Base-by-base conservation (phyloP, 2,329 filamentous ascomycete genomes). In the Penicillium brevicompactum region DNA sequence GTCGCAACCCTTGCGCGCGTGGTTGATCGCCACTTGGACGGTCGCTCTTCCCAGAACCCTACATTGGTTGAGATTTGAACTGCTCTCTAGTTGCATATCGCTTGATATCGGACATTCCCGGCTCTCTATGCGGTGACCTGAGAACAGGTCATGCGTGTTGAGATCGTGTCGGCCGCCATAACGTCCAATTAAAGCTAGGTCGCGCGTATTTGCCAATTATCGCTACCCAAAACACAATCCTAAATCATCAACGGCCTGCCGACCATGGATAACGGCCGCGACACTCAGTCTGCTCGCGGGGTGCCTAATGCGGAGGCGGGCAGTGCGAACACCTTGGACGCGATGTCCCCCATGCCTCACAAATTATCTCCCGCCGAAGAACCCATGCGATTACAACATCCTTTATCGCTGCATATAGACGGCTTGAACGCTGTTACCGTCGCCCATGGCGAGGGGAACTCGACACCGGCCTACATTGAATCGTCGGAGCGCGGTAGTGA, bases 21-120 rank as follows among this genome's bases (percentile, higher is more conserved):
- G 49, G 56, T 59, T 57, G 63, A 62, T 64, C 60, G 62, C 58
- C 62, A 60, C 62, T 62, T 45, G 49, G 57, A 61, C 51, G 58
- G 57, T 57, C 60, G 53, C 58, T 56, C 51, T 51, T 62, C 42
- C 53, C 46, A 51, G 51, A 18, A 43, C 40, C 47, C 46, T 40
- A 37, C 32, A 59, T 32, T 43, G 30, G 46, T 63, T 58, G 34
- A 55, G 55, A 61, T 65, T 46, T 30, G 45, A 48, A 59, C 55
- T 38, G 56, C 53, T 22, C 44, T 42, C 41, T 53, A 51, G 49
- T 49, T 41, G 34, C 49, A 57, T 51, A 51, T 55, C 45, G 51
- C 51, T 62, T 50, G 56, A 54, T 57, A 48, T 65, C 53, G 54
- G 55, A 57, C 58, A 53, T 60, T 64, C 47, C 53, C 53, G 57